Evolutionary conservation across 2,329 filamentous ascomycete species (phyloP).

Genomic region (Arthrobotrys iridis): DNA sequence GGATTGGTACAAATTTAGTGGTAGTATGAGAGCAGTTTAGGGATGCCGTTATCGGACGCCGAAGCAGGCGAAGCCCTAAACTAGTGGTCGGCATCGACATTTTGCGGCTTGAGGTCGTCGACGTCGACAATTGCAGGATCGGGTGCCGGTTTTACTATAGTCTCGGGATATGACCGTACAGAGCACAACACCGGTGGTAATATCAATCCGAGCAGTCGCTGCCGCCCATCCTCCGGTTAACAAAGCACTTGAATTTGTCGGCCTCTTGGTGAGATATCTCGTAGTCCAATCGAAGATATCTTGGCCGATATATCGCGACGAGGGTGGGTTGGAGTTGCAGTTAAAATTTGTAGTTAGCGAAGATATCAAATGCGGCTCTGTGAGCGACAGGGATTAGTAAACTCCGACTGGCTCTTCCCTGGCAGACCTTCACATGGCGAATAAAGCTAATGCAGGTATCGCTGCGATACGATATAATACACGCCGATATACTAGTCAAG

Average conservation of each 20-base stretch:
- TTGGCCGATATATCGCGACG: neutral
- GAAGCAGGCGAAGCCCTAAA: slow-evolving; percentile 32
- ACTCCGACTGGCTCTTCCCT: slow-evolving; percentile 7
- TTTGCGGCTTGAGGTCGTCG: neutral
- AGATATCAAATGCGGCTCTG: slow-evolving; percentile 21
- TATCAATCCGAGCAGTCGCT: neutral
- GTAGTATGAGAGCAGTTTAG: slow-evolving; percentile 8
- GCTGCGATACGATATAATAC: neutral
- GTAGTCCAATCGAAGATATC: slow-evolving; percentile 9
- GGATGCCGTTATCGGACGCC: slow-evolving; percentile 5
- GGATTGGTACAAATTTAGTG: slow-evolving; percentile 11
- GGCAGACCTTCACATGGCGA: neutral
- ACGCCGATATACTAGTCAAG: neutral
- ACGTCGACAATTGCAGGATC: neutral
- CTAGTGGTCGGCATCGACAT: slow-evolving; percentile 29
- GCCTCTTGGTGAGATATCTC: neutral
- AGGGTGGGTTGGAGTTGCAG: neutral
- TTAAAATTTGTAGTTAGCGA: slow-evolving; percentile 31
- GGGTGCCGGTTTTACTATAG: neutral
- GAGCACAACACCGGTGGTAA: neutral
- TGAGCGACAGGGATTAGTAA: slow-evolving; percentile 6
- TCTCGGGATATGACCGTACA: neutral
- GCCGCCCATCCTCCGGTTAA: neutral
- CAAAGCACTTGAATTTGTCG: neutral
- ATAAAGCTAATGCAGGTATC: slow-evolving; percentile 12